Evolutionary conservation across 768 basidiomycete species (phyloP).

Genomic region (Amanita phalloides): DNA sequence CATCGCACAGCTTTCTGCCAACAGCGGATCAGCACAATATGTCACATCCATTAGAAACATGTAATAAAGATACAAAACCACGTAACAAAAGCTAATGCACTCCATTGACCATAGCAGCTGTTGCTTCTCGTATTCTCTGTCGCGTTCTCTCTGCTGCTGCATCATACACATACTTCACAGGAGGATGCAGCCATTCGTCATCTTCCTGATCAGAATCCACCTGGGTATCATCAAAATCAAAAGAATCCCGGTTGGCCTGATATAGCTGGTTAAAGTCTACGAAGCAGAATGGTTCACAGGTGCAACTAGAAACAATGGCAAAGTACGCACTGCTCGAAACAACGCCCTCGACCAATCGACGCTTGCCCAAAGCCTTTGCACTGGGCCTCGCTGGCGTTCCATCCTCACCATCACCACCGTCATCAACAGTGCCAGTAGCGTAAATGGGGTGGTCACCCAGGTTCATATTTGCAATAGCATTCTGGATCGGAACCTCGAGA

Average conservation of each 20-base stretch:
- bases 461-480: conserved; percentile 11
- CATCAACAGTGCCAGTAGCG: conserved; percentile 6
- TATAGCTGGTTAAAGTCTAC: conserved; percentile 28
- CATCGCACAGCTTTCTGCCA: no score
- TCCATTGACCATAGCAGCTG: conserved; percentile 25
- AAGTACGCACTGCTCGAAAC: not conserved
- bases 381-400: conserved; percentile 53
- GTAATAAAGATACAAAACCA: not conserved
- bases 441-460: conserved; percentile 7
- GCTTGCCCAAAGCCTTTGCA: conserved; percentile 84
- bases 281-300: conserved; percentile 41
- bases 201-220: conserved; percentile 46
- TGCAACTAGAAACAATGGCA: not conserved
- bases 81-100: conserved; percentile 12
- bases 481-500: conserved; percentile 12
- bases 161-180: conserved; percentile 79
- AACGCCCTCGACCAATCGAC: conserved; percentile 41
- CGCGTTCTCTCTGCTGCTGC: conserved; percentile 77
- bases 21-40: not conserved
- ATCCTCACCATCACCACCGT: conserved; percentile 20
- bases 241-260: conserved; percentile 1
- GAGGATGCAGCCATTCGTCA: conserved; percentile 28
- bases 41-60: not conserved
- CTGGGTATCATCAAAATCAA: conserved; percentile 21
- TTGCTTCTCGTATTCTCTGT: conserved; percentile 41